Percentiles rank a stretch among this genome's conserved stretches.
phyloP scores from a whole-genome alignment of 176 grass and related monocot species.

The Raddia distichophylla region DNA sequence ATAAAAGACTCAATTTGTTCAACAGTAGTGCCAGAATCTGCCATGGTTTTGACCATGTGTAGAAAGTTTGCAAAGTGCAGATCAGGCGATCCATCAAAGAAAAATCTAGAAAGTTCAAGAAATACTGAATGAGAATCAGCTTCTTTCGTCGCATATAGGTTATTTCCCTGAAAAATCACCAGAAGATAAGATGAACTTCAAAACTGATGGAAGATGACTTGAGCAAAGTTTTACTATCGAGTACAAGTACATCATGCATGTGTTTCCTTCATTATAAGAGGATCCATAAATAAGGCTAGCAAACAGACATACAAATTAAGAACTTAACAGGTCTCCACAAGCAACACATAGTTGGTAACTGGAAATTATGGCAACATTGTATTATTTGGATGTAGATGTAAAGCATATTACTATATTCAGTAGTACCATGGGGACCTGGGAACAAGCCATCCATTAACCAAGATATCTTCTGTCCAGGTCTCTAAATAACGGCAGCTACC shows the following conservation, averaged over 20 bases:
- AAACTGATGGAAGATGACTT: slow-evolving; percentile 19
- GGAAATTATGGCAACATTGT: neutral
- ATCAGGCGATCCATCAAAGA: slow-evolving; percentile 87
- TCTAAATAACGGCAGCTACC: neutral
- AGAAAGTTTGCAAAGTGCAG: slow-evolving; percentile 89
- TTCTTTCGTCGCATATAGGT: slow-evolving; percentile 54
- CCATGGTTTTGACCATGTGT: slow-evolving; percentile 86
- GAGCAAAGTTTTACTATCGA: slow-evolving; percentile 32
- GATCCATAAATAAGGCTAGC: neutral
- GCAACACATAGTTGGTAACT: neutral
- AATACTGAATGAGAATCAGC: slow-evolving; percentile 79
- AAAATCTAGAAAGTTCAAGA: slow-evolving; percentile 87
- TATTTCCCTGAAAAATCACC: slow-evolving; percentile 74
- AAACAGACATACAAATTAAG: neutral
- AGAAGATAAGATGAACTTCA: slow-evolving; percentile 33
- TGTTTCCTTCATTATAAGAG: neutral
- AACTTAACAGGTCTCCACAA: neutral
- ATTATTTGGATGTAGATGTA: neutral
- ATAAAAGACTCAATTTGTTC: slow-evolving; percentile 81
- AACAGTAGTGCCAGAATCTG: slow-evolving; percentile 59
- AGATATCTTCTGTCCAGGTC: neutral
- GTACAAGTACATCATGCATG: neutral
- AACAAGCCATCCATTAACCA: slow-evolving; percentile 11
- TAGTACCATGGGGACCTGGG: neutral
- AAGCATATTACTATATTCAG: slow-evolving; percentile 16